Percentiles rank a stretch among this genome's conserved stretches.
Evolutionary conservation across 257 asterid species (phyloP).

Genomic region (Nicotiana attenuata): DNA sequence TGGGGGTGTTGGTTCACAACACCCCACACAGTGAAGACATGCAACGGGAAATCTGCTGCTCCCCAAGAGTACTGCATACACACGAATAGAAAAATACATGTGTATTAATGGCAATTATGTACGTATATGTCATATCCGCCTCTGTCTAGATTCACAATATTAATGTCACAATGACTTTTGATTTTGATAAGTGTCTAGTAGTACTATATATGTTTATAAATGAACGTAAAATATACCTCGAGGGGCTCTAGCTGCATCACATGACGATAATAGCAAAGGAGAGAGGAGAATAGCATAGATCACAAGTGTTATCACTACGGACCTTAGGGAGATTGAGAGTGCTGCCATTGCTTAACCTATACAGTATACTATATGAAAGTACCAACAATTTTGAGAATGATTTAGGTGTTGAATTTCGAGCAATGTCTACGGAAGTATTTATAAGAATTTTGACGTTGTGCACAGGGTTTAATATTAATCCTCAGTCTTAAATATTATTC

Average conservation of each 20-base stretch:
- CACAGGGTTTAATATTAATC: too few species aligned
- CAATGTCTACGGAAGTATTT: background rate
- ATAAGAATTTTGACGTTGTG: background rate
- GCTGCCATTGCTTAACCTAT: background rate
- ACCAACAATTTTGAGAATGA: background rate
- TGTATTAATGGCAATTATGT: background rate
- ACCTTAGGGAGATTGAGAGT: background rate
- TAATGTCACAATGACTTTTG: background rate
- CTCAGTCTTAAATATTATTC: too few species aligned
- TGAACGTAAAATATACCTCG: background rate
- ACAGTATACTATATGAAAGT: background rate
- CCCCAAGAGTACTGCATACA: background rate
- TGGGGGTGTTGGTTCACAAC: conserved; percentile 3
- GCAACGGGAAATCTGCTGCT: background rate
- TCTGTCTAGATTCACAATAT: background rate
- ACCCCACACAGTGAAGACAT: conserved; percentile 2
- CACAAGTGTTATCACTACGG: background rate
- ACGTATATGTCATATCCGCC: too few species aligned
- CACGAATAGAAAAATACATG: background rate
- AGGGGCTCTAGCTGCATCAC: background rate
- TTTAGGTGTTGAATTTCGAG: background rate
- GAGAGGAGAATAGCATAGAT: background rate
- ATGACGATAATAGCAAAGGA: background rate
- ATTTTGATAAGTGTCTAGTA: background rate
- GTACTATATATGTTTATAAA: too few species aligned